Evolutionary conservation across 2,329 filamentous ascomycete genomes (phyloP).

Genomic region (Epichloe brachyelytri): DNA sequence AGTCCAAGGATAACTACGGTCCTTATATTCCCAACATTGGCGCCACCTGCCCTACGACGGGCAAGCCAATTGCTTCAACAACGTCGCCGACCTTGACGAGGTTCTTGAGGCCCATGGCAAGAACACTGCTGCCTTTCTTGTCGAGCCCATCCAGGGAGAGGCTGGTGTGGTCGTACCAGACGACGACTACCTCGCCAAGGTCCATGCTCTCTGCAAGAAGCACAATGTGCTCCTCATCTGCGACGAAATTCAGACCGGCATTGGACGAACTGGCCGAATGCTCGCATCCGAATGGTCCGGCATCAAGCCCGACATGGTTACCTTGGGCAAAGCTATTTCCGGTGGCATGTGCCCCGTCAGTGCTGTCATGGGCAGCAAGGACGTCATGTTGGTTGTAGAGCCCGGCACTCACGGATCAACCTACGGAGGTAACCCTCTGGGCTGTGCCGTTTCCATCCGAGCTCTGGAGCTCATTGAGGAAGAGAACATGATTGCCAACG

Average conservation of each 20-base stretch:
- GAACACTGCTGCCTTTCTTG: slow-evolving; percentile 81
- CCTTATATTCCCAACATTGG: slow-evolving; percentile 88
- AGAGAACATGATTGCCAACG: slow-evolving; percentile 73
- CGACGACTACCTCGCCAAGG: slow-evolving; percentile 70
- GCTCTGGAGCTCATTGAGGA: slow-evolving; percentile 90
- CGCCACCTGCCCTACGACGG: slow-evolving; percentile 60
- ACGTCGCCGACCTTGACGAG: slow-evolving; percentile 65
- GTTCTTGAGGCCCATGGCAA: slow-evolving; percentile 69
- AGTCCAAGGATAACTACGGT: slow-evolving; percentile 93
- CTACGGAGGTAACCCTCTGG: slow-evolving; percentile 95
- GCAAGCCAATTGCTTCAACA: slow-evolving; percentile 72
- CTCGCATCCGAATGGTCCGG: slow-evolving; percentile 89
- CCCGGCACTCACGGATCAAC: slow-evolving; percentile 95
- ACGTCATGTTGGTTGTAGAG: slow-evolving; percentile 92
- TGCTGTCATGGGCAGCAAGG: slow-evolving; percentile 73
- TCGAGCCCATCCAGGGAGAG: slow-evolving; percentile 96
- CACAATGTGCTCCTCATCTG: slow-evolving; percentile 93
- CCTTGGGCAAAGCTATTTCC: slow-evolving; percentile 93
- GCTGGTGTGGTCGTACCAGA: slow-evolving; percentile 93
- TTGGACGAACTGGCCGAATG: slow-evolving; percentile 86
- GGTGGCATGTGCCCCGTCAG: slow-evolving; percentile 99
- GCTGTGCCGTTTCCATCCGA: slow-evolving; percentile 88
- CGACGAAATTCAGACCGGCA: slow-evolving; percentile 97
- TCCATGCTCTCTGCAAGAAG: slow-evolving; percentile 79
- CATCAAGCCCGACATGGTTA: slow-evolving; percentile 89